Conservation (phyloP, 495 filamentous ascomycete genomes). For the Neurospora hispaniola region DNA sequence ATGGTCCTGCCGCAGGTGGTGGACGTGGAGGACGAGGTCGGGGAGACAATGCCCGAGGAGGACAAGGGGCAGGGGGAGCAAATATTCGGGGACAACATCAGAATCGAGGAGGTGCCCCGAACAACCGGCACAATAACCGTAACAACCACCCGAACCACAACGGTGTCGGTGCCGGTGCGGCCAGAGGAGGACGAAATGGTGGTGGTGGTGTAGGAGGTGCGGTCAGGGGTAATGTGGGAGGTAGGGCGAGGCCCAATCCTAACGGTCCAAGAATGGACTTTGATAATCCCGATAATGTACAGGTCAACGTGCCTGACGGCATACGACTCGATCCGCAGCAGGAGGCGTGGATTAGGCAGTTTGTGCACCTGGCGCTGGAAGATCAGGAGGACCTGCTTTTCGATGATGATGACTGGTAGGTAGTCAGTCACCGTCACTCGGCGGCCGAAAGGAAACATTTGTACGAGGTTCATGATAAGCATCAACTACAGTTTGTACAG, state of each 20-base stretch:
- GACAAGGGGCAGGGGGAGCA: slow-evolving; percentile 10
- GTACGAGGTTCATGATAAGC: not conserved
- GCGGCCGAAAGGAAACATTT: slow-evolving; percentile 7
- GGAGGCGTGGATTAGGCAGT: slow-evolving; percentile 41
- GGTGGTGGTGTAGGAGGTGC: slow-evolving; percentile 1
- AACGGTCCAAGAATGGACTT: not conserved
- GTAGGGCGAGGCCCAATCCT: not conserved
- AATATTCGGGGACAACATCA: not conserved
- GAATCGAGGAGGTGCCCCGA: not conserved
- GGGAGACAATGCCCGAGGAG: slow-evolving; percentile 1
- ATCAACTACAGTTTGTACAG: not conserved
- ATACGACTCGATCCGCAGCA: slow-evolving; percentile 24
- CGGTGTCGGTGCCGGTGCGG: not conserved
- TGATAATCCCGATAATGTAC: not conserved
- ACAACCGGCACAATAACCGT: slow-evolving; percentile 21
- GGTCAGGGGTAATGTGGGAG: slow-evolving; percentile 2
- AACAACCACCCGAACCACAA: slow-evolving; percentile 8
- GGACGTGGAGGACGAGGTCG: not conserved
- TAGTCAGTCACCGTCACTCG: not conserved
- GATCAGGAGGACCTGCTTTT: slow-evolving; percentile 40
- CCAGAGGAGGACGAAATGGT: not conserved
- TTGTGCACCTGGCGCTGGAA: slow-evolving; percentile 42
- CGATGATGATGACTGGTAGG: slow-evolving; percentile 24
- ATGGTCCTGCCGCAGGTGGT: slow-evolving; percentile 17
- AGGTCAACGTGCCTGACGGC: not conserved